Evolutionary conservation across 495 filamentous ascomycete genomes (phyloP).

Genomic region (Arthonia radiata): DNA sequence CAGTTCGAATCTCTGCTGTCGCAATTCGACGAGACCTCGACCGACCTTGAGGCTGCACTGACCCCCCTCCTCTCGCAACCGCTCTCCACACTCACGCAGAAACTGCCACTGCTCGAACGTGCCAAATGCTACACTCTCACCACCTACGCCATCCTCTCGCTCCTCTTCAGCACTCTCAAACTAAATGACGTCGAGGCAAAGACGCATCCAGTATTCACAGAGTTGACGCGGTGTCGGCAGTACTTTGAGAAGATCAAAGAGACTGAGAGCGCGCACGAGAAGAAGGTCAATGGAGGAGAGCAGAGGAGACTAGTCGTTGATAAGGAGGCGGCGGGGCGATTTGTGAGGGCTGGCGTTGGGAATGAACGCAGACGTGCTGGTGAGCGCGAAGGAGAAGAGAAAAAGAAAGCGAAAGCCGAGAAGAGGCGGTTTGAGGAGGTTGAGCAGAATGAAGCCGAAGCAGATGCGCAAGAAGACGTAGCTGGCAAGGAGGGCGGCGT

Average conservation of each 20-base stretch:
- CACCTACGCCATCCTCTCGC: constrained; percentile 74
- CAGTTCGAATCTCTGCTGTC: constrained; percentile 32
- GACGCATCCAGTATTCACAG: constrained; percentile 60
- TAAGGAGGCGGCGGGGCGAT: constrained; percentile 52
- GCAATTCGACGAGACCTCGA: constrained; percentile 47
- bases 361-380: no score
- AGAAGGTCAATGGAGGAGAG: constrained; percentile 27
- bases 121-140: constrained; percentile 70
- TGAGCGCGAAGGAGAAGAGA: no score
- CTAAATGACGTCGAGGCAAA: constrained; percentile 59
- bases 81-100: constrained; percentile 40
- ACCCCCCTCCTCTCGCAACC: constrained; percentile 36
- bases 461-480: no score
- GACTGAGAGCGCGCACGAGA: constrained; percentile 22
- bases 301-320: constrained; percentile 45
- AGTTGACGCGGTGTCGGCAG: constrained; percentile 62
- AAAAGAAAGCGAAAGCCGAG: no score
- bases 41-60: constrained; percentile 50
- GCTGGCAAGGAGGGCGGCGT: no score
- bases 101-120: constrained; percentile 74
- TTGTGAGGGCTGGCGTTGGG: no score
- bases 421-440: no score
- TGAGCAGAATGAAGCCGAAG: no score
- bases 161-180: constrained; percentile 64
- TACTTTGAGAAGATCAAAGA: constrained; percentile 84